Evolutionary conservation across 2,329 filamentous ascomycete genomes (phyloP).

Genomic region (Fusarium nematophilum): DNA sequence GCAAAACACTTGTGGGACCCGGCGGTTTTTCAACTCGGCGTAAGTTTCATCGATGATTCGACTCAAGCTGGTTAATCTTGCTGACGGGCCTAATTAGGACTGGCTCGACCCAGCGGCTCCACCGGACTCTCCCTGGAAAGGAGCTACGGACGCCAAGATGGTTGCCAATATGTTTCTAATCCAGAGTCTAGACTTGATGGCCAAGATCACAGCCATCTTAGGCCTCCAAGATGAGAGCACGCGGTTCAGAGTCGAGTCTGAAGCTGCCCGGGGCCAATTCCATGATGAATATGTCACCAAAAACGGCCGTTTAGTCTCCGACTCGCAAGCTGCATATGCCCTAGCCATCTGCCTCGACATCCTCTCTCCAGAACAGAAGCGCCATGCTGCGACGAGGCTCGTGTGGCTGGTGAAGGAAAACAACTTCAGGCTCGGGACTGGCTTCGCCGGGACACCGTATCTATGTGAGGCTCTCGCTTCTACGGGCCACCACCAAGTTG

Average conservation of each 20-base stretch:
- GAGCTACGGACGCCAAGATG: constrained; percentile 52
- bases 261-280: constrained; percentile 28
- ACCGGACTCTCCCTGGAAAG: constrained; percentile 49
- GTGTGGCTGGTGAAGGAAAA: constrained; percentile 17
- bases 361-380: background rate
- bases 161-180: constrained; percentile 60
- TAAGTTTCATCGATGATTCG: constrained; percentile 41
- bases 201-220: constrained; percentile 48
- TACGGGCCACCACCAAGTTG: background rate
- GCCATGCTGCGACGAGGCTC: background rate
- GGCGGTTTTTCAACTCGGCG: constrained; percentile 6
- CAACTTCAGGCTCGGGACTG: constrained; percentile 28
- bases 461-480: constrained; percentile 6
- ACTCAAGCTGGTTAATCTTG: too few relatives aligned
- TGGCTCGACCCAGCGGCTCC: constrained; percentile 61
- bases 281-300: constrained; percentile 22
- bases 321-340: constrained; percentile 25
- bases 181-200: constrained; percentile 52
- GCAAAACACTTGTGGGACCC: constrained; percentile 52
- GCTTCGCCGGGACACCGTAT: constrained; percentile 53
- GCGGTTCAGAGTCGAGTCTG: background rate
- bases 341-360: constrained; percentile 26
- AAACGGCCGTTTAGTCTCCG: constrained; percentile 13
- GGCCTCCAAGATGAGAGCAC: constrained; percentile 33
- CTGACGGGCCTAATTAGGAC: constrained; percentile 51